Conservation (phyloP, 1,284 basidiomycete genomes). For the Ustilago curta region DNA sequence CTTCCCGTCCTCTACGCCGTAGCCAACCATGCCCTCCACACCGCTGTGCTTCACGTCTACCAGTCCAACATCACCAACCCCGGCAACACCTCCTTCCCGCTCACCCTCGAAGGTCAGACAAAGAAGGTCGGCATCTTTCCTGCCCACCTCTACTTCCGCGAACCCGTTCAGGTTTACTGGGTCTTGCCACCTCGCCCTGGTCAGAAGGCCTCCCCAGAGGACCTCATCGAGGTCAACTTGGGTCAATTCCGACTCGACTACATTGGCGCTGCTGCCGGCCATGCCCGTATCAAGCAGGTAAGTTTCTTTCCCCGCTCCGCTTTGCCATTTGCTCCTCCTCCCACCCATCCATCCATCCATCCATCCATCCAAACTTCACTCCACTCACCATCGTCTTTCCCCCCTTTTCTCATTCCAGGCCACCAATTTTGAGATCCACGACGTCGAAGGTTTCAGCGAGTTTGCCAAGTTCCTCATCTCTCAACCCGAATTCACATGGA, state of each 20-base stretch:
- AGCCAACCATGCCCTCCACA: slow-evolving; percentile 68
- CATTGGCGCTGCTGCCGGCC: slow-evolving; percentile 67
- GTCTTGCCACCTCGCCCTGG: slow-evolving; percentile 58
- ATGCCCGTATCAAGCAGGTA: slow-evolving; percentile 69
- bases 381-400: slow-evolving; percentile 7
- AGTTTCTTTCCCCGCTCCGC: slow-evolving; percentile 9
- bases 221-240: slow-evolving; percentile 64
- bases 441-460: slow-evolving; percentile 64
- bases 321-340: no score
- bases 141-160: slow-evolving; percentile 68
- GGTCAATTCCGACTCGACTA: slow-evolving; percentile 62
- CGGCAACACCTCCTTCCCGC: slow-evolving; percentile 65
- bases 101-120: slow-evolving; percentile 68
- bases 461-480: slow-evolving; percentile 75
- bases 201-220: slow-evolving; percentile 40
- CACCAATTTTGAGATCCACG: slow-evolving; percentile 67
- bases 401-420: slow-evolving; percentile 23
- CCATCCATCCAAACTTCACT: neutral
- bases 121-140: slow-evolving; percentile 70
- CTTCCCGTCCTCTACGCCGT: slow-evolving; percentile 69
- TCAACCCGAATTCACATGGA: slow-evolving; percentile 79
- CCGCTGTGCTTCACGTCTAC: slow-evolving; percentile 65
- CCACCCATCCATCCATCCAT: no score
- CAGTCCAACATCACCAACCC: slow-evolving; percentile 68
- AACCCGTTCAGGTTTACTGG: slow-evolving; percentile 69